phyloP scores from a whole-genome alignment of 140 eudicot species.

The Senecio squalidus region DNA sequence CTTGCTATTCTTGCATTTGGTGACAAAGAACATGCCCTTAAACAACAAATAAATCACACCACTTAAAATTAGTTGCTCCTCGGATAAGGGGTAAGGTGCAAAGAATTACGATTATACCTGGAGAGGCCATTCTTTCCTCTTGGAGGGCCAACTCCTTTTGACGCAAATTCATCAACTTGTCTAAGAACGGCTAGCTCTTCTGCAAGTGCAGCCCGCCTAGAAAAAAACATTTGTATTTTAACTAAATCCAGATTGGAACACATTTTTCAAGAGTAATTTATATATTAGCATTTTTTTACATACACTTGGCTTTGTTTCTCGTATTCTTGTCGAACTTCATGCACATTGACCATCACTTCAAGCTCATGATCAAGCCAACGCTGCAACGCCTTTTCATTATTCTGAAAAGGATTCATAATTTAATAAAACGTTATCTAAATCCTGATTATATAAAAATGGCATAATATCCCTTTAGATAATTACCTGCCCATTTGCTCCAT shows the following conservation, averaged over 20 bases:
- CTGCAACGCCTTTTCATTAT: constrained; percentile 80
- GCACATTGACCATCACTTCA: constrained; percentile 95
- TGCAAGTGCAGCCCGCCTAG: constrained; percentile 87
- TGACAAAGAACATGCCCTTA: constrained; percentile 81
- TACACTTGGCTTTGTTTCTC: constrained; percentile 99
- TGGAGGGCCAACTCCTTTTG: constrained; percentile 87
- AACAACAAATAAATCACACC: constrained; percentile 20
- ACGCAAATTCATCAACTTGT: constrained; percentile 85
- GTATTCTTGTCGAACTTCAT: constrained; percentile 94
- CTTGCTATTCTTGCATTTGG: constrained; percentile 90
- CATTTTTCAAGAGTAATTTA: neutral
- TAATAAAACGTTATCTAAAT: constrained; percentile 1
- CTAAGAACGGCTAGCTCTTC: constrained; percentile 91
- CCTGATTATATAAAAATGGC: neutral
- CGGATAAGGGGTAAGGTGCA: neutral
- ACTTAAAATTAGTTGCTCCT: constrained; percentile 3
- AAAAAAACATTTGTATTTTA: constrained; percentile 10
- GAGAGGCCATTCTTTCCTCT: constrained; percentile 82
- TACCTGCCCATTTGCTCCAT: constrained; percentile 91
- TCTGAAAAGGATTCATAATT: constrained; percentile 31
- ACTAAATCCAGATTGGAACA: neutral
- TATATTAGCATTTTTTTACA: too few species aligned
- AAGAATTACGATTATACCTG: constrained; percentile 47
- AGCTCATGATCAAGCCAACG: constrained; percentile 99
- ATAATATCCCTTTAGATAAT: neutral